Base-by-base conservation (phyloP, 2,329 filamentous ascomycete species). In the Neofusicoccum cordaticola region DNA sequence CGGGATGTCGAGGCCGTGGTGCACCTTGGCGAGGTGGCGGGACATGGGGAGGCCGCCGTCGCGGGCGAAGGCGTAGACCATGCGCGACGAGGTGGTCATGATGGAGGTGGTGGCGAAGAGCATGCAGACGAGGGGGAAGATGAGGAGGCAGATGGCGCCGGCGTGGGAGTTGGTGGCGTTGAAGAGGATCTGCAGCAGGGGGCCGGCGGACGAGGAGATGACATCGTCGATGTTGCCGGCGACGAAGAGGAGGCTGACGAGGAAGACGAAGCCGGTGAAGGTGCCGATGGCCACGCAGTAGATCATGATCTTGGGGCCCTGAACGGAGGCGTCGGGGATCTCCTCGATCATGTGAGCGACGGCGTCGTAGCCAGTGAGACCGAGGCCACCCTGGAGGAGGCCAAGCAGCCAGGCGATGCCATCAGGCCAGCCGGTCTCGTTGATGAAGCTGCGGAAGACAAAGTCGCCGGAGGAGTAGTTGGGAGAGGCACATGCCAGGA, bases 361-460 rank as follows among this genome's bases (percentile, higher is more conserved):
- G 0, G 81, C 80, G 65, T 83, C 84, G 70, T 81, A 86, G 56
- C 83, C 84, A n/a, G 82, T 84, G 19, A 85, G 74, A 63, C 81
- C 82, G 13, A 85, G 78, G 13, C 82, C 83, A 44, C 83, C 84
- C 74, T 86, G 85, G 1, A 88, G 74, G 12, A 82, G 68, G 6
- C 80, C 80, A 4, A 82, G 71, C 31, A 82, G 69, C 80, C 80
- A 88, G 2, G 85, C 80, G 39, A 90, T 73, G 0, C 88, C 88
- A 74, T 90, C 86, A 0, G 88, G 88, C 88, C 88, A 91, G 47
- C 87, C 87, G 8, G 85, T 87, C 52, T 84, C 74, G 68, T 92
- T 92, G 72, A 90, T 84, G 70, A 92, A 91, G 1, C 85, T 75
- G 4, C 83, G 80, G 67, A 90, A 91, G 11, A 91, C 89, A 61